phyloP scores from a whole-genome alignment of 805 yeast species.

The Kazachstania kunashirensis region DNA sequence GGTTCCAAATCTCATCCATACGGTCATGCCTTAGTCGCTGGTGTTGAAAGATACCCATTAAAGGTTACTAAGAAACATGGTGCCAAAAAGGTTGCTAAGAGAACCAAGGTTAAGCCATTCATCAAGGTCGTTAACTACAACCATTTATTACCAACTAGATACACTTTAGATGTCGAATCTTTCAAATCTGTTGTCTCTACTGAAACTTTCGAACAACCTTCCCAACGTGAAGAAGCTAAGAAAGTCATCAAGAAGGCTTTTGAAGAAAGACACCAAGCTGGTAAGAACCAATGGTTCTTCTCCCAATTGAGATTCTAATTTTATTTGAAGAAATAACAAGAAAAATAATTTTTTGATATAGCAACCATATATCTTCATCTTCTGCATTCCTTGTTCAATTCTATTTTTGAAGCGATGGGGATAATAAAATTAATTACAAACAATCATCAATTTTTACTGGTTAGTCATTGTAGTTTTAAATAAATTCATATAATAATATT shows the following conservation, averaged over 20 bases:
- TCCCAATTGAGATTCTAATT: constrained; percentile 85
- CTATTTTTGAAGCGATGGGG: background rate
- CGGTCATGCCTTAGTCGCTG: constrained; percentile 99
- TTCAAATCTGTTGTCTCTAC: constrained; percentile 85
- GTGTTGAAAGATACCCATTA: constrained; percentile 96
- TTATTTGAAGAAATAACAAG: no score
- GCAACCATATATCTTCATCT: no score
- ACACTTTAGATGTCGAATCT: constrained; percentile 91
- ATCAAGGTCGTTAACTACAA: constrained; percentile 98
- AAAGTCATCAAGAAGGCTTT: constrained; percentile 97
- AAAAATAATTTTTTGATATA: no score
- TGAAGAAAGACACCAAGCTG: constrained; percentile 98
- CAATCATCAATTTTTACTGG: constrained; percentile 2
- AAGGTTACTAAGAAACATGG: constrained; percentile 92
- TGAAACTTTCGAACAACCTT: constrained; percentile 93
- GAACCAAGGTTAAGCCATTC: constrained; percentile 97
- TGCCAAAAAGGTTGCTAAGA: constrained; percentile 91
- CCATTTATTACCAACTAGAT: constrained; percentile 99
- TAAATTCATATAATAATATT: constrained; percentile 4
- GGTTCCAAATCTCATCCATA: constrained; percentile 97
- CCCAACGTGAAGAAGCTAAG: constrained; percentile 98
- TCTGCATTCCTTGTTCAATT: no score
- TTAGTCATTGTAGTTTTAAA: constrained; percentile 6
- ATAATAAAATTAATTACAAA: background rate
- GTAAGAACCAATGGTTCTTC: constrained; percentile 99